Evolutionary conservation across 78 protist genomes (phyloP).

Genomic region (Dictyostelium intermedium): DNA sequence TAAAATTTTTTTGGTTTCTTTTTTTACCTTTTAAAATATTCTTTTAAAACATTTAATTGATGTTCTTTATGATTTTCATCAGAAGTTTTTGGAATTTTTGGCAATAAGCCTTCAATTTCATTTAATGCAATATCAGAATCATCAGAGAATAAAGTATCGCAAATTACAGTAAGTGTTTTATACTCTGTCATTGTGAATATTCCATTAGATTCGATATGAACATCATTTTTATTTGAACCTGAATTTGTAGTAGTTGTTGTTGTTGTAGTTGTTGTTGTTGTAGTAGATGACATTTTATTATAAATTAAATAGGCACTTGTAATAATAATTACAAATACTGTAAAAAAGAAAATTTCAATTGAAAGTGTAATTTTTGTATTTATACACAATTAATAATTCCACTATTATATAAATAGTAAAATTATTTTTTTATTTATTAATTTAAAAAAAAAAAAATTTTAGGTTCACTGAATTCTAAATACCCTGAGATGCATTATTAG

Average conservation of each 20-base stretch:
- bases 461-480: too few species aligned
- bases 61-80: neutral
- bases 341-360: neutral
- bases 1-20: neutral
- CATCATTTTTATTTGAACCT: neutral
- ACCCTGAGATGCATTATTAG: too few species aligned
- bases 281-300: neutral
- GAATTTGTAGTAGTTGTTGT: neutral
- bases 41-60: neutral
- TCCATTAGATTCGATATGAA: constrained; percentile 16
- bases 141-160: constrained; percentile 34
- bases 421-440: too few species aligned
- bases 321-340: neutral
- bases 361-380: neutral
- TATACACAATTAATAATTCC: neutral
- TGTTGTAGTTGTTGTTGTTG: neutral
- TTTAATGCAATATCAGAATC: neutral
- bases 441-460: too few species aligned
- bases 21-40: constrained; percentile 14
- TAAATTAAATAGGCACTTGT: neutral
- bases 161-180: neutral
- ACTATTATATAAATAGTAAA: too few species aligned
- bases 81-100: neutral
- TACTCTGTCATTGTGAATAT: constrained; percentile 42
- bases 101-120: neutral